Evolutionary conservation across 441 rosid genomes (phyloP), one percentile per base, ranked within the genome.

Genomic region (Erodium moschatum): DNA sequence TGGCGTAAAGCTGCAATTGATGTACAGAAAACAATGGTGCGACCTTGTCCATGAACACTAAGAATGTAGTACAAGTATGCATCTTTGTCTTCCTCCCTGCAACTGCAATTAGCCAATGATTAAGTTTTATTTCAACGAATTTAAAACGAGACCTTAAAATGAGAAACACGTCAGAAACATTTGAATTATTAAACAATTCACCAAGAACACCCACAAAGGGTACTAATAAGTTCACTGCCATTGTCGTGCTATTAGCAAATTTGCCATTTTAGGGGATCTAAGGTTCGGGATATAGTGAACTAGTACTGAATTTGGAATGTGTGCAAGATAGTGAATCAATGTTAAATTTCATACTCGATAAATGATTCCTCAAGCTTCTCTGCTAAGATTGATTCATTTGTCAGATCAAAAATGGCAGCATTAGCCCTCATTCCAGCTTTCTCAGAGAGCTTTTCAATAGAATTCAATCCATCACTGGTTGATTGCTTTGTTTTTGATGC

Each of bases 1-100:
- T 91, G 96, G 58, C 97, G 94, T 82, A 91, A 77, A 76, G 97
- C 97, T 64, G 96, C 92, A 78, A 94, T 89, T 67, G 99, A 94
- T 65, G 99, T 91, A 74, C 97, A 91, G 81, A 94, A 91, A 74
- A 91, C 96, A 80, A 94, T 88, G 46, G 96, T 85, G 69, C 97
- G 88, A 66, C 97, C 97, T 82, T 87, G 89, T 71, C 97, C 97
- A 79, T 91, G 97, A 75, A 89, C 85, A 70, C 96, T 89, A 79
- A 94, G 83, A 78, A 89, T 80, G 74, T 91, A 94, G 75, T 89
- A 91, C 75, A 91, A 81, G 74, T 86, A 85, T 16, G 90, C 87
- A 81, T 94, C 94, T 79, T 94, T 91, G 29, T 94, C 97, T 69
- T 89, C 96, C 72, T 91, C 97, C 77, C 75, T 84, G 76, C 97